phyloP scores from a whole-genome alignment of 2,329 filamentous ascomycete species.

The Curvularia sp. region DNA sequence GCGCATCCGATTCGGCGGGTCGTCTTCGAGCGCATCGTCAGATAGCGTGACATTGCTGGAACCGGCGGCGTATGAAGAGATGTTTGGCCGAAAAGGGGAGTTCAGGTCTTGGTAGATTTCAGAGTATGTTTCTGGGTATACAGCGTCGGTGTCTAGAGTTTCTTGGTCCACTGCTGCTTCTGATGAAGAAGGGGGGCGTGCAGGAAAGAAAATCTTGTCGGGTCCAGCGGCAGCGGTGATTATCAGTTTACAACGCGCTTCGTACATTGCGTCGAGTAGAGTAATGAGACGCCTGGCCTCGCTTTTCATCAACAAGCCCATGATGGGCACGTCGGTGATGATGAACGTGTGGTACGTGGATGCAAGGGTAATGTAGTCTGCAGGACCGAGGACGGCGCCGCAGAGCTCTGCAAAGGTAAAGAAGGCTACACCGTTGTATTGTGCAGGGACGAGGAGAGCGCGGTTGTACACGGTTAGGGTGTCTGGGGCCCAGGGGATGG shows the following conservation, averaged over 20 bases:
- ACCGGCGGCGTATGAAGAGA: constrained; percentile 66
- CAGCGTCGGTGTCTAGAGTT: constrained; percentile 55
- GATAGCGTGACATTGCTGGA: constrained; percentile 42
- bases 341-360: constrained; percentile 82
- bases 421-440: constrained; percentile 64
- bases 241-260: constrained; percentile 78
- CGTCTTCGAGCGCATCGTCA: constrained; percentile 58
- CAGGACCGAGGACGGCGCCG: constrained; percentile 70
- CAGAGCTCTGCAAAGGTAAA: constrained; percentile 76
- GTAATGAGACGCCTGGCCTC: constrained; percentile 83
- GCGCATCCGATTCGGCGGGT: constrained; percentile 55
- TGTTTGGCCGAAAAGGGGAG: constrained; percentile 79
- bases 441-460: constrained; percentile 64
- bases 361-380: constrained; percentile 82
- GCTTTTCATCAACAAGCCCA: constrained; percentile 75
- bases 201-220: constrained; percentile 79
- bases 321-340: constrained; percentile 71
- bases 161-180: constrained; percentile 9
- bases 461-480: constrained; percentile 69
- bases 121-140: constrained; percentile 70
- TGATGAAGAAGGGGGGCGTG: constrained; percentile 23
- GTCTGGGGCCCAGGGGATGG: constrained; percentile 55
- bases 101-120: constrained; percentile 82
- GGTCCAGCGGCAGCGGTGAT: constrained; percentile 72
- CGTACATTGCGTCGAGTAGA: constrained; percentile 77